Evolutionary conservation across 305 asterid genomes (phyloP).

Genomic region (Salvia sclarea): DNA sequence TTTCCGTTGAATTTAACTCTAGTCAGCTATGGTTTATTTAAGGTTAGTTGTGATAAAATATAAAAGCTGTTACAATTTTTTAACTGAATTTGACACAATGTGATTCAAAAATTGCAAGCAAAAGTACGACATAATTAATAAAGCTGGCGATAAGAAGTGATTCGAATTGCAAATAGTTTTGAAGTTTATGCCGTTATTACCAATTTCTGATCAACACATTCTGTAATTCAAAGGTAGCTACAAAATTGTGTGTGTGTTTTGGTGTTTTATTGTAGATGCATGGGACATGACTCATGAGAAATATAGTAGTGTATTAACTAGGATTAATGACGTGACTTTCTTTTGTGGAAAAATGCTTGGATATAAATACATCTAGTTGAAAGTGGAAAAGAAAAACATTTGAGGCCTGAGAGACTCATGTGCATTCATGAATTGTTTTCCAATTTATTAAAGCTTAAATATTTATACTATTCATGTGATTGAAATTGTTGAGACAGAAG

Average conservation of each 20-base stretch:
- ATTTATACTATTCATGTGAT: neutral
- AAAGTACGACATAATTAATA: no score
- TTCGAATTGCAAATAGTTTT: no score
- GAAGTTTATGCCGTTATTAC: no score
- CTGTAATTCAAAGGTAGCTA: no score
- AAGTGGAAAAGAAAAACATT: neutral
- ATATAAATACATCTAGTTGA: neutral
- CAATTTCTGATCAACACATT: neutral
- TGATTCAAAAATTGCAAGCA: no score
- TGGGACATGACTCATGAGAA: neutral
- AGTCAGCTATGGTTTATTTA: no score
- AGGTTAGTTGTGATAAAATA: no score
- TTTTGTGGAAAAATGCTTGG: neutral
- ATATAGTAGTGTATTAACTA: neutral
- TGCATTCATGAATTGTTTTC: slow-evolving; percentile 17
- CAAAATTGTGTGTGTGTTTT: neutral
- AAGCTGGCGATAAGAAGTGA: no score
- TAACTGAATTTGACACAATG: no score
- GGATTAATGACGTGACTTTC: neutral
- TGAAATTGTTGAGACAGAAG: neutral
- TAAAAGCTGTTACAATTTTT: no score
- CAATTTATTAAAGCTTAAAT: neutral
- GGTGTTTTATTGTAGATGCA: neutral
- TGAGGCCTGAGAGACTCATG: slow-evolving; percentile 20
- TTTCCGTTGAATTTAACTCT: no score